These are phyloP conservation scores for Cordyceps fumosorosea DNA, from an alignment of 2,329 filamentous ascomycete species.

Conservation along the genomic window DNA sequence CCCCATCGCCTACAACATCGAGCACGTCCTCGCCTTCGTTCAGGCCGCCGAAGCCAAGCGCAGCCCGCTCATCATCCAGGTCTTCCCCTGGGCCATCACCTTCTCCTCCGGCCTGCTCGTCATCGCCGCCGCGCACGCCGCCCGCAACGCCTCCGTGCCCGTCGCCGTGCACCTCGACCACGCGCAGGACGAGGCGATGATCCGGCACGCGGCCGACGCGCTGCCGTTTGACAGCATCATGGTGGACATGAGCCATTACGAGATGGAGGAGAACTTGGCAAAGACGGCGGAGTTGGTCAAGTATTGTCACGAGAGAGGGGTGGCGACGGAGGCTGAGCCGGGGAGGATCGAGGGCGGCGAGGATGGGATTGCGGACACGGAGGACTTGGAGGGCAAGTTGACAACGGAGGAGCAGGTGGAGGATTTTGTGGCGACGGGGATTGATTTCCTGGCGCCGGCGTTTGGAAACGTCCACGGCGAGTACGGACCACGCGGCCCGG, in stretches of 20 bases:
- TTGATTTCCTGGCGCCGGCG: slow-evolving; percentile 69
- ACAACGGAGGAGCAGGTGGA: slow-evolving; percentile 64
- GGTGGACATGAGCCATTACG: slow-evolving; percentile 71
- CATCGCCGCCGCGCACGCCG: slow-evolving; percentile 48
- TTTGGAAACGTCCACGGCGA: slow-evolving; percentile 73
- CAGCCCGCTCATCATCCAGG: slow-evolving; percentile 60
- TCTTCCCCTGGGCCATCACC: slow-evolving; percentile 65
- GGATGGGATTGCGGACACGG: slow-evolving; percentile 61
- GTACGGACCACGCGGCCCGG: slow-evolving; percentile 44
- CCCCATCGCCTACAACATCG: slow-evolving; percentile 59
- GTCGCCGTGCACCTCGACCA: slow-evolving; percentile 61
- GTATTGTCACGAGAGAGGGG: slow-evolving; percentile 56
- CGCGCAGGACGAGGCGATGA: slow-evolving; percentile 53
- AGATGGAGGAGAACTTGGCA: slow-evolving; percentile 61
- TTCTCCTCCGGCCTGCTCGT: slow-evolving; percentile 51
- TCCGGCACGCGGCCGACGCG: slow-evolving; percentile 47
- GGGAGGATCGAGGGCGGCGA: slow-evolving; percentile 60
- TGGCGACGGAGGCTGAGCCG: slow-evolving; percentile 63
- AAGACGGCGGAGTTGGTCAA: slow-evolving; percentile 54
- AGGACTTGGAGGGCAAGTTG: slow-evolving; percentile 40
- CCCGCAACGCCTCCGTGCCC: slow-evolving; percentile 48
- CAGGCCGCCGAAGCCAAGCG: slow-evolving; percentile 60
- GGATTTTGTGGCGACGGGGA: slow-evolving; percentile 64
- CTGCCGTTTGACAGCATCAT: slow-evolving; percentile 65
- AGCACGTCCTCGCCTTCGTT: slow-evolving; percentile 62